Conservation (phyloP, 2,329 filamentous ascomycete species). For the Paecilomyces niveus region DNA sequence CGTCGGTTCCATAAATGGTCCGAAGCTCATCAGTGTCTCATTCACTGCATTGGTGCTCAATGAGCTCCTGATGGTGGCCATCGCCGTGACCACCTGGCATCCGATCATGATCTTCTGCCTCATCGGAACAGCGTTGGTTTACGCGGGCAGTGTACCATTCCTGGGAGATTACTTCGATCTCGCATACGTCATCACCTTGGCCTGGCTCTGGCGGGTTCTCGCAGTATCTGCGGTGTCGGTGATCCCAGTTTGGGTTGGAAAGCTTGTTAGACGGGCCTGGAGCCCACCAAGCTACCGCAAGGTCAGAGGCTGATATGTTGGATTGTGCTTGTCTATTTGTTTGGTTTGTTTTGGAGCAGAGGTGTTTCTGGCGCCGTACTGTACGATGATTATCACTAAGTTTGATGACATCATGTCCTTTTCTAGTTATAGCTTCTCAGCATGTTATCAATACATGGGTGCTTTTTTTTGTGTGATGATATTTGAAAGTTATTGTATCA, state of each 20-base stretch:
- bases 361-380: not conserved
- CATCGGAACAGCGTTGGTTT: slow-evolving; percentile 74
- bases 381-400: not conserved
- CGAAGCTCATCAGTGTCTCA: slow-evolving; percentile 77
- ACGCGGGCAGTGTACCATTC: slow-evolving; percentile 76
- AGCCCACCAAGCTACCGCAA: slow-evolving; percentile 93
- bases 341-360: not conserved
- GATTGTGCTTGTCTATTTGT: not conserved
- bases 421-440: not conserved
- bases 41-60: slow-evolving; percentile 91
- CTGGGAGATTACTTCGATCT: slow-evolving; percentile 87
- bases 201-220: slow-evolving; percentile 79
- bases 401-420: not conserved
- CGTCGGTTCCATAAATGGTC: slow-evolving; percentile 60
- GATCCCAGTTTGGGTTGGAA: slow-evolving; percentile 79
- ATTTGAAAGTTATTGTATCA: not conserved
- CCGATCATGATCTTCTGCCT: slow-evolving; percentile 81
- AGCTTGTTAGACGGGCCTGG: slow-evolving; percentile 75
- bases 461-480: not conserved
- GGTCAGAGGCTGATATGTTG: slow-evolving; percentile 47
- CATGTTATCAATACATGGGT: not conserved
- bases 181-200: slow-evolving; percentile 66
- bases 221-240: slow-evolving; percentile 75
- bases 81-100: slow-evolving; percentile 96
- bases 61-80: slow-evolving; percentile 93